Conservation (phyloP, 441 rosid genomes). For the Gossypium gossypioides region DNA sequence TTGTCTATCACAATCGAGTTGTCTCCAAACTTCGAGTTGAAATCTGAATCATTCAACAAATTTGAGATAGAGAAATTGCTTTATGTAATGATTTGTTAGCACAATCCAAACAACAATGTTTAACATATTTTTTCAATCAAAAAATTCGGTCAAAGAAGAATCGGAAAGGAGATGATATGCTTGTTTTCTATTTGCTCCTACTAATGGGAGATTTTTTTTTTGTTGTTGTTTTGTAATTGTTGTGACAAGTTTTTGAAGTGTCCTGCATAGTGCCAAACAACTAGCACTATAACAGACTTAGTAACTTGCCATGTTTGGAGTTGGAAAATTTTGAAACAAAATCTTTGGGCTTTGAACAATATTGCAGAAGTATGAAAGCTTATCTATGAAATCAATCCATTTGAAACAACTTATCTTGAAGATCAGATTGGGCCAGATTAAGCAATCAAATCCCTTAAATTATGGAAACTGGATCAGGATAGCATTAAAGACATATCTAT, state of each 20-base stretch:
- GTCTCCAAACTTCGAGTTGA: background rate
- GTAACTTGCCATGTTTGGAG: too few species aligned
- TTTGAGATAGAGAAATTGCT: too few species aligned
- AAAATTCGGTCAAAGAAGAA: background rate
- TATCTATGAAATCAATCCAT: too few species aligned
- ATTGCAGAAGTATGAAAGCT: too few species aligned
- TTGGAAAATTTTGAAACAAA: too few species aligned
- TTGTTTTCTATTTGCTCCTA: background rate
- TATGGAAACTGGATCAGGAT: background rate
- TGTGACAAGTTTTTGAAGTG: too few species aligned
- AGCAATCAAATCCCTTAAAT: background rate
- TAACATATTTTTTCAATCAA: background rate
- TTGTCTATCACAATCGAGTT: background rate
- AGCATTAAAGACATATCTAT: too few species aligned
- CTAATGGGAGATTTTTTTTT: background rate
- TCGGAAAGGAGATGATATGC: background rate
- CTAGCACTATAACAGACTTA: too few species aligned
- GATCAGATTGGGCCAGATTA: background rate
- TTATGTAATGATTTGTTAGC: too few species aligned
- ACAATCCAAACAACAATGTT: background rate
- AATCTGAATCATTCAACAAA: background rate
- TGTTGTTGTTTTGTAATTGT: too few species aligned
- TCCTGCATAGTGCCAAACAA: too few species aligned
- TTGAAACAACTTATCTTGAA: background rate
- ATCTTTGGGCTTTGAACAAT: too few species aligned